These are phyloP conservation scores for Hymenoscyphus repandus DNA, from an alignment of 2,329 filamentous ascomycete species.

Conservation along the genomic window DNA sequence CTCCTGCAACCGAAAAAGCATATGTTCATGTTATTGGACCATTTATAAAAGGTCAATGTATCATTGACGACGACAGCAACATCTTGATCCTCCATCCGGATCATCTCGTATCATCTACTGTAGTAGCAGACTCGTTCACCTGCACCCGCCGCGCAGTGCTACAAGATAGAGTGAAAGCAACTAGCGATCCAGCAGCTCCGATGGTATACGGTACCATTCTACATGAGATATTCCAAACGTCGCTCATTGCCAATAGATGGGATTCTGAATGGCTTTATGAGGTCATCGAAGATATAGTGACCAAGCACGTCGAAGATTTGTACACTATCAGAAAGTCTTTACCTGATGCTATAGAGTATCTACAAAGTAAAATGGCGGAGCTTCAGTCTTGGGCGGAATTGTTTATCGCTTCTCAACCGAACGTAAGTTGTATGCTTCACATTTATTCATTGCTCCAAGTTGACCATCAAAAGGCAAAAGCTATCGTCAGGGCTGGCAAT, in stretches of 20 bases:
- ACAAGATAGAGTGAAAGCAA: constrained; percentile 91
- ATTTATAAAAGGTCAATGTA: constrained; percentile 66
- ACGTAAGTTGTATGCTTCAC: constrained; percentile 40
- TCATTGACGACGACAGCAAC: constrained; percentile 76
- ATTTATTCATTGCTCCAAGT: constrained; percentile 1
- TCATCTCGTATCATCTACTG: constrained; percentile 89
- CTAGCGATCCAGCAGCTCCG: constrained; percentile 70
- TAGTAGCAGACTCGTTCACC: constrained; percentile 92
- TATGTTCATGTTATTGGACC: constrained; percentile 83
- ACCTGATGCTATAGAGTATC: constrained; percentile 68
- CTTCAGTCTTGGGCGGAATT: constrained; percentile 76
- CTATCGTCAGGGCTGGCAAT: constrained; percentile 73
- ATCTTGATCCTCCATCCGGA: constrained; percentile 92
- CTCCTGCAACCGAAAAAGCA: constrained; percentile 65
- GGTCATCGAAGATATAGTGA: constrained; percentile 64
- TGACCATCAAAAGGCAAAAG: constrained; percentile 48
- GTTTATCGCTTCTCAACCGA: constrained; percentile 70
- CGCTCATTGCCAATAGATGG: constrained; percentile 79
- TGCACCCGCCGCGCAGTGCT: constrained; percentile 88
- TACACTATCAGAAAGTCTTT: constrained; percentile 79
- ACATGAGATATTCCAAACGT: constrained; percentile 92
- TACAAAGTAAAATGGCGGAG: constrained; percentile 77
- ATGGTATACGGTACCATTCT: constrained; percentile 90
- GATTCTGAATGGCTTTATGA: constrained; percentile 59
- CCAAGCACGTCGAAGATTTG: constrained; percentile 78